phyloP scores from a whole-genome alignment of 345 rosid species.

The Dipteronia dyeriana region DNA sequence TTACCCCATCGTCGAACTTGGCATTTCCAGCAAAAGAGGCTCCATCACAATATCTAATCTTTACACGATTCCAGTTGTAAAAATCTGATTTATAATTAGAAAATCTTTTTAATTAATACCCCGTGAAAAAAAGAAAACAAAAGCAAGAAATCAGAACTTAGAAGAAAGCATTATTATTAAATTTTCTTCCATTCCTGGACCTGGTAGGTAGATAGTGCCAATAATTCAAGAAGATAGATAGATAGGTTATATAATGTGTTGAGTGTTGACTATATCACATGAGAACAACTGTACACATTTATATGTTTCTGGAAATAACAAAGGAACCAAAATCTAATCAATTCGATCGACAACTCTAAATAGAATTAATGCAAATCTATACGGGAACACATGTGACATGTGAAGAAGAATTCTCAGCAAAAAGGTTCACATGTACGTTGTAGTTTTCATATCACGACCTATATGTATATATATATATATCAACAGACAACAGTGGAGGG shows the following conservation, averaged over 20 bases:
- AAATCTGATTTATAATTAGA: constrained; percentile 52
- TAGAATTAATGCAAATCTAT: neutral
- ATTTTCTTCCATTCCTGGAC: neutral
- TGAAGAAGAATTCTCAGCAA: neutral
- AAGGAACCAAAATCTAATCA: neutral
- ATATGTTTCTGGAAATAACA: neutral
- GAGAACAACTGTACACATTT: neutral
- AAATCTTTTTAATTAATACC: neutral
- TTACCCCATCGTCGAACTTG: constrained; percentile 68
- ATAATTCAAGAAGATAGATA: neutral
- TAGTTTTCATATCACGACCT: neutral
- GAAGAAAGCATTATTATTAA: neutral
- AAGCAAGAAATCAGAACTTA: neutral
- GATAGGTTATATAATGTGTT: neutral
- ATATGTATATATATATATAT: too few relatives aligned
- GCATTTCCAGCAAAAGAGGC: constrained; percentile 88
- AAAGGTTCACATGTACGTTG: neutral
- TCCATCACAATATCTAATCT: constrained; percentile 95
- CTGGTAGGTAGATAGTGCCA: neutral
- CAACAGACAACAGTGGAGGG: neutral
- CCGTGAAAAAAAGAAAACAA: neutral
- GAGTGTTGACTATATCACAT: neutral
- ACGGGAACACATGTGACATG: neutral
- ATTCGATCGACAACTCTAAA: neutral
- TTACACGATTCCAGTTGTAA: constrained; percentile 97